These are phyloP conservation scores for Hymenoscyphus repandus DNA, from an alignment of 2,329 filamentous ascomycete genomes.

Conservation along the genomic window DNA sequence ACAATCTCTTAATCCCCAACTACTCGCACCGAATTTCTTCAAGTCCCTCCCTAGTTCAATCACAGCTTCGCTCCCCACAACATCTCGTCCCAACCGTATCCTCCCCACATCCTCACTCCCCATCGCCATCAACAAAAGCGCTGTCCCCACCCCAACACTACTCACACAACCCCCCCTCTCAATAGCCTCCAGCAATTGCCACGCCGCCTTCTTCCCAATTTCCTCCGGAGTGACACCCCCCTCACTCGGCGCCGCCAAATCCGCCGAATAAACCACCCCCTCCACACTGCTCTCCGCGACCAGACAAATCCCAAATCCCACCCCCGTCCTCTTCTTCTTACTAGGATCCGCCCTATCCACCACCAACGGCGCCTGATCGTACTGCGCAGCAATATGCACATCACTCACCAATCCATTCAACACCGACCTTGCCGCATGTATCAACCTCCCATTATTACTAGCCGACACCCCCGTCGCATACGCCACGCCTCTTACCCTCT, in stretches of 20 bases:
- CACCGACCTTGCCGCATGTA: conserved; percentile 80
- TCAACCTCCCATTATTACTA: conserved; percentile 92
- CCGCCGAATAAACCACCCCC: conserved; percentile 82
- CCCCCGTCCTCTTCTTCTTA: conserved; percentile 64
- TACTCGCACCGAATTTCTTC: conserved; percentile 80
- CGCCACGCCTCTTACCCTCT: conserved; percentile 84
- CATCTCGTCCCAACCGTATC: conserved; percentile 72
- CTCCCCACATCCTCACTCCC: conserved; percentile 92
- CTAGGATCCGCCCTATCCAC: conserved; percentile 48
- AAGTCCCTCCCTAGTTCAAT: conserved; percentile 80
- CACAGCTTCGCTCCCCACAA: conserved; percentile 75
- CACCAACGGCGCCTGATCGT: conserved; percentile 60
- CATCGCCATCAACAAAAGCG: conserved; percentile 94
- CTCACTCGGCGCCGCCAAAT: conserved; percentile 67
- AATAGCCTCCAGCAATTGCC: conserved; percentile 81
- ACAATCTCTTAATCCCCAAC: conserved; percentile 81
- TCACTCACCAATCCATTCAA: conserved; percentile 83
- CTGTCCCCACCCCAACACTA: conserved; percentile 62
- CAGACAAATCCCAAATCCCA: conserved; percentile 86
- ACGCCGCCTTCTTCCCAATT: conserved; percentile 80
- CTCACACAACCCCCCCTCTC: conserved; percentile 78
- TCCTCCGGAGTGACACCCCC: conserved; percentile 87
- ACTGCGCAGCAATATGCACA: conserved; percentile 81
- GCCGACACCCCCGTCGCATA: conserved; percentile 90
- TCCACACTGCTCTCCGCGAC: conserved; percentile 84